These are phyloP conservation scores for Stevia rebaudiana DNA, from an alignment of 140 eudicot species.

Conservation along the genomic window DNA sequence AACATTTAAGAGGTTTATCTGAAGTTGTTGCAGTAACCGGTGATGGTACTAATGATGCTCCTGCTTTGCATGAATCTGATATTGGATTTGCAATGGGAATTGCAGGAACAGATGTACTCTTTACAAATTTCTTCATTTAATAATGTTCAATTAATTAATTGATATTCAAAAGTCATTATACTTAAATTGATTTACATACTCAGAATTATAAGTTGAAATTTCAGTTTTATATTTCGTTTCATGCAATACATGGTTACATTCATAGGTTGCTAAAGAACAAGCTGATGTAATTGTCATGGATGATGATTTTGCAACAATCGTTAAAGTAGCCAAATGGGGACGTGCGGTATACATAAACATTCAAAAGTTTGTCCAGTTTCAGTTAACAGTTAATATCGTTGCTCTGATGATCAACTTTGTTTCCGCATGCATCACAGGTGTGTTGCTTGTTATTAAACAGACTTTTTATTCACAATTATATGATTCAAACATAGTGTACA, in stretches of 20 bases:
- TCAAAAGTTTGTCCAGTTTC: constrained; percentile 98
- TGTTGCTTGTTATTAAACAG: neutral
- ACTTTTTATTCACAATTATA: neutral
- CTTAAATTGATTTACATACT: too few species aligned
- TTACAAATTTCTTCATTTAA: neutral
- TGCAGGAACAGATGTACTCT: constrained; percentile 50
- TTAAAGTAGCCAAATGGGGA: constrained; percentile 96
- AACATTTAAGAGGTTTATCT: constrained; percentile 29
- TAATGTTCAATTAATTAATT: neutral
- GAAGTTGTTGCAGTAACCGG: constrained; percentile 68
- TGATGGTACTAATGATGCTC: constrained; percentile 70
- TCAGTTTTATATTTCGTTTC: too few species aligned
- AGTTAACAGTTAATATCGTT: constrained; percentile 87
- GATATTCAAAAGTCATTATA: too few species aligned
- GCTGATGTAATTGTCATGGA: constrained; percentile 94
- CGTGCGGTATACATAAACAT: constrained; percentile 90
- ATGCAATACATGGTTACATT: neutral
- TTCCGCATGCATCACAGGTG: constrained; percentile 87
- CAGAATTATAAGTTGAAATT: too few species aligned
- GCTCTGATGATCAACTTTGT: constrained; percentile 94
- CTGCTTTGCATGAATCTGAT: constrained; percentile 64
- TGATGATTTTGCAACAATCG: constrained; percentile 86
- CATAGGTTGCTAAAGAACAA: constrained; percentile 93
- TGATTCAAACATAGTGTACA: too few species aligned
- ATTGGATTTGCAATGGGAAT: constrained; percentile 68